These are phyloP conservation scores for Backusella tarrabulga DNA, from an alignment of 192 early-diverging fungal genomes.

Conservation along the genomic window DNA sequence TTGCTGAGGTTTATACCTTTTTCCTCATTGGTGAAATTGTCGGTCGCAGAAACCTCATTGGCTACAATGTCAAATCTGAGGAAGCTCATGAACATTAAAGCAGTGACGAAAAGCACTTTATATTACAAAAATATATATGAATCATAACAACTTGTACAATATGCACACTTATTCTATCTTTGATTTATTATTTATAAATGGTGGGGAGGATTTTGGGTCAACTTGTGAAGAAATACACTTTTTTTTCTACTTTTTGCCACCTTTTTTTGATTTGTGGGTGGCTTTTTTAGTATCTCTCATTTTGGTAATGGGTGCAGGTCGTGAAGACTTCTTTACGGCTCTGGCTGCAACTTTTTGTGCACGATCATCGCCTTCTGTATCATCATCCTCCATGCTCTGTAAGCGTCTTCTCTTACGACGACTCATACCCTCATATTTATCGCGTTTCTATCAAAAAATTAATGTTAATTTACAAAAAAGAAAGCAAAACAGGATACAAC, in stretches of 20 bases:
- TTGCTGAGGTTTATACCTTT: slow-evolving; percentile 55
- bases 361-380: slow-evolving; percentile 41
- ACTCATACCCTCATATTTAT: slow-evolving; percentile 49
- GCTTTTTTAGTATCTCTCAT: slow-evolving; percentile 2
- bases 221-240: not conserved
- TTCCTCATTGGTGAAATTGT: slow-evolving; percentile 64
- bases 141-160: not conserved
- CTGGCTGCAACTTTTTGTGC: slow-evolving; percentile 39
- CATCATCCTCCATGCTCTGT: slow-evolving; percentile 43
- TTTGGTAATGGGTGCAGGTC: slow-evolving; percentile 18
- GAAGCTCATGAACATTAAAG: slow-evolving; percentile 20
- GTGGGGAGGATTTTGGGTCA: not conserved
- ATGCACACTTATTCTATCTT: slow-evolving; percentile 2
- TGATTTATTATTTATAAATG: not conserved
- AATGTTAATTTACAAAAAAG: slow-evolving; percentile 9
- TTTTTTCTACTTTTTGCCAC: slow-evolving; percentile 4
- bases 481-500: not conserved
- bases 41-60: slow-evolving; percentile 60
- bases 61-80: slow-evolving; percentile 53
- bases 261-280: not conserved
- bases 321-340: slow-evolving; percentile 48
- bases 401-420: slow-evolving; percentile 45
- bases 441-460: slow-evolving; percentile 32
- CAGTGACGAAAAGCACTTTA: not conserved
- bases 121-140: no score